Base-by-base conservation (phyloP, 345 rosid species). In the Murraya paniculata region DNA sequence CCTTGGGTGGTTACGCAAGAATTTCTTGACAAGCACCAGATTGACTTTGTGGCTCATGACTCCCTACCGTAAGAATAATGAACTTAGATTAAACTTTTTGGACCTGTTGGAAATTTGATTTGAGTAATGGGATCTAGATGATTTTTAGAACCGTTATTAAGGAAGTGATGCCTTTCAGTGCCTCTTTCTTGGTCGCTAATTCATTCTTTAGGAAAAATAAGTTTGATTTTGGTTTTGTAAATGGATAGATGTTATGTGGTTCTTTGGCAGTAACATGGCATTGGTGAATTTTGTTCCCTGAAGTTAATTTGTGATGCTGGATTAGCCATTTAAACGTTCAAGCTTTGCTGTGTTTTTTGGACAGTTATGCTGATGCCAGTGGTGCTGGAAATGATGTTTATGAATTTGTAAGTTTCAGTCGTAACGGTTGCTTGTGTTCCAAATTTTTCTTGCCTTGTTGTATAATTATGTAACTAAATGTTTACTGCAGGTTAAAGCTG, bases 381-480 rank as follows among this genome's bases (percentile, higher is more conserved):
- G 98, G 98, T 74, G 93, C 97, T 79, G 97, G 90, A 33, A 89
- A 93, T 18, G 98, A 93, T 85, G 97, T 95, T 61, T 95, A 93
- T 78, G 98, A 95, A 85, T 93, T 95, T 86, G 98, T 93, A 82
- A 90, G 98, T 88, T 41, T 10, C 70, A 69, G 58, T 30, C 73
- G 22, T 27, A 62, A 62, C 61, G 78, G 10, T 72, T 60, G 74
- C 35, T 82, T 67, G 16, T 48, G 68, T 22, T 67, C 21, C 2
- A 59, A 38, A 64, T 30, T 56, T 79, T 64, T 68, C 50, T 48
- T 55, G 35, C 14, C 38, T 19, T 58, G 13, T 6, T 27, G 35
- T 64, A 33, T 64, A 19, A 55, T 77, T 74, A 81, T 76, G 81
- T 70, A 82, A 74, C 38, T 68, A 60, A 73, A 59, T 67, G 13